Evolutionary conservation across 768 basidiomycete genomes (phyloP).

Genomic region (Podaxis sp.): DNA sequence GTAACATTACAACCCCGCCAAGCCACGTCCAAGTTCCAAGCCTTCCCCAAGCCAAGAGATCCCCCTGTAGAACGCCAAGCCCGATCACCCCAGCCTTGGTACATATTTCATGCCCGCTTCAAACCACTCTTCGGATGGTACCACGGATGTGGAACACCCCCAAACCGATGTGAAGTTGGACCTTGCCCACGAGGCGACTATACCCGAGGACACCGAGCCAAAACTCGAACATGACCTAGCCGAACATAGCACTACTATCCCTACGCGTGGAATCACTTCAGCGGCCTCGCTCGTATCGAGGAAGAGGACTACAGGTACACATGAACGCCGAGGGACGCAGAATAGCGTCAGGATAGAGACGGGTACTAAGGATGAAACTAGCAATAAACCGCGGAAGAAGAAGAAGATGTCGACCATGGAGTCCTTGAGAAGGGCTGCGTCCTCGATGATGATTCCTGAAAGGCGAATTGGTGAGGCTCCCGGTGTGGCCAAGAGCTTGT

Average conservation of each 20-base stretch:
- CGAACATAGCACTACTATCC: neutral
- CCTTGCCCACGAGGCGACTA: neutral
- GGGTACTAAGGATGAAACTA: neutral
- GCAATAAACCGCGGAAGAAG: neutral
- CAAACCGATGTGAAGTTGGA: neutral
- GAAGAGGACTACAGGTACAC: neutral
- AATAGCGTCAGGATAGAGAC: neutral
- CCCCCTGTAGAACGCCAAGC: no score
- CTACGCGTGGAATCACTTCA: neutral
- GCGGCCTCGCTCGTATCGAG: neutral
- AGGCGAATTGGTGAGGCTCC: slow-evolving; percentile 45
- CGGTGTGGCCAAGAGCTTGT: slow-evolving; percentile 41
- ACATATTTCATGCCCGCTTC: neutral
- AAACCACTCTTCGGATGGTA: neutral
- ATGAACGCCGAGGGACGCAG: neutral
- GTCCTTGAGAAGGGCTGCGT: slow-evolving; percentile 4
- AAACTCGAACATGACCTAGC: neutral
- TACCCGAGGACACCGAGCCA: neutral
- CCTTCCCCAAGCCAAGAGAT: no score
- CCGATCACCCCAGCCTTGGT: neutral
- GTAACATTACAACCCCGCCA: no score
- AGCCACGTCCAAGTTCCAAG: no score
- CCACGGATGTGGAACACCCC: neutral
- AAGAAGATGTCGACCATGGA: neutral
- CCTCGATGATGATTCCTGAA: slow-evolving; percentile 32